A percentile compares a stretch with the other conserved stretches of the same genome.
Conservation (phyloP, 805 yeast species). For the Lachancea kluyveri region DNA sequence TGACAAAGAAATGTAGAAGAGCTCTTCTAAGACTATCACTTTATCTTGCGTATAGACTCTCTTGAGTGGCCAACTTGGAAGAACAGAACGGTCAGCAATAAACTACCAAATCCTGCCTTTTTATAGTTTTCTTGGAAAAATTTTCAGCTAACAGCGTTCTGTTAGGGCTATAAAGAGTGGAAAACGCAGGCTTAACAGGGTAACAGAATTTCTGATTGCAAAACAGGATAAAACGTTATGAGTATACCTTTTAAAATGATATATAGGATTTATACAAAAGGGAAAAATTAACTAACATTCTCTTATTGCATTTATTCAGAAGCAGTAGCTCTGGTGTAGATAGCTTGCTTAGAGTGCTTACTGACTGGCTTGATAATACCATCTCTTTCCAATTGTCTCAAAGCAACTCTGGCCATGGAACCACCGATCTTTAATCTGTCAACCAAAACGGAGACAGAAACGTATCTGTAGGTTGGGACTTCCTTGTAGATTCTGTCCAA, state of each 20-base stretch:
- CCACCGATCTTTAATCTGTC: slow-evolving; percentile 99
- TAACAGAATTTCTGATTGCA: no score
- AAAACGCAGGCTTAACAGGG: no score
- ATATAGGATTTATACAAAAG: slow-evolving; percentile 3
- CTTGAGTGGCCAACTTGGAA: no score
- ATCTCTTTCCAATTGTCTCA: slow-evolving; percentile 88
- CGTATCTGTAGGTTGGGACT: slow-evolving; percentile 97
- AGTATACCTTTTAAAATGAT: slow-evolving; percentile 2
- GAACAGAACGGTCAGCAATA: no score
- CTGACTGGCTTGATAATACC: slow-evolving; percentile 93
- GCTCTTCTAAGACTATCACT: no score
- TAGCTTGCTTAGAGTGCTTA: slow-evolving; percentile 93
- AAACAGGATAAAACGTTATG: no score
- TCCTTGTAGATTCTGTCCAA: slow-evolving; percentile 99
- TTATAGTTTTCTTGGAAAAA: no score
- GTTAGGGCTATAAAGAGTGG: no score
- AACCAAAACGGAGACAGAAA: slow-evolving; percentile 95
- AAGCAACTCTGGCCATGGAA: slow-evolving; percentile 97
- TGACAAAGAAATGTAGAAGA: slow-evolving; percentile 9
- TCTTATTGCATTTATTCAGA: slow-evolving; percentile 41
- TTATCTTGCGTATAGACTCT: no score
- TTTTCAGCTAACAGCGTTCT: no score
- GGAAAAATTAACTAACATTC: no score
- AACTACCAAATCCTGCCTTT: no score
- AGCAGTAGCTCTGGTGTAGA: slow-evolving; percentile 82